Evolutionary conservation across 495 filamentous ascomycete genomes (phyloP).

Genomic region (Hypoxylon fuscum): DNA sequence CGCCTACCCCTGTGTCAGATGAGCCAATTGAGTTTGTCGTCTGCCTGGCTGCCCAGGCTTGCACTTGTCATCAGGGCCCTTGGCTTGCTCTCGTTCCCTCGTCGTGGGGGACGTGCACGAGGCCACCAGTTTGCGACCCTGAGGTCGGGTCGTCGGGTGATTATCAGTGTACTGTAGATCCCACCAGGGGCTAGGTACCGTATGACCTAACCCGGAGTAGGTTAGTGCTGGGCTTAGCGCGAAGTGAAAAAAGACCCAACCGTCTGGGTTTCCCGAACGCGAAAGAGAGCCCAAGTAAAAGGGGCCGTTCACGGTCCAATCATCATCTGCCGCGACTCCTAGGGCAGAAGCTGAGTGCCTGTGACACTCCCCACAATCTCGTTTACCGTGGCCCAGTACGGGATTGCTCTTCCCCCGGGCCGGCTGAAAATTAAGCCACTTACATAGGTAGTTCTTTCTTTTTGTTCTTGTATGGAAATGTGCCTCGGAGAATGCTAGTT

Average conservation of each 20-base stretch:
- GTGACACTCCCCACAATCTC: slow-evolving; percentile 40
- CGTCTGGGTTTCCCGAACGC: slow-evolving; percentile 34
- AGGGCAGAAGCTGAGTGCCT: slow-evolving; percentile 21
- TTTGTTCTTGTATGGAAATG: too few relatives aligned
- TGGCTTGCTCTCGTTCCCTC: too few relatives aligned
- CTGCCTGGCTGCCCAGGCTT: too few relatives aligned
- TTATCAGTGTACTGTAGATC: slow-evolving; percentile 29
- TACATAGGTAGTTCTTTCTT: slow-evolving; percentile 3
- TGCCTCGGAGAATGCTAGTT: too few relatives aligned
- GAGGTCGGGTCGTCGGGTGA: slow-evolving; percentile 34
- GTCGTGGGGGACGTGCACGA: slow-evolving; percentile 5
- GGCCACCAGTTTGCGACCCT: slow-evolving; percentile 14
- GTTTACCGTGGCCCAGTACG: slow-evolving; percentile 20
- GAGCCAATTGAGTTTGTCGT: too few relatives aligned
- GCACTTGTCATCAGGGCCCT: too few relatives aligned
- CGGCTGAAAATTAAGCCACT: slow-evolving; percentile 12
- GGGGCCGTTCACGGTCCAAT: slow-evolving; percentile 35
- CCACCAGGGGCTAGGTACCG: slow-evolving; percentile 27
- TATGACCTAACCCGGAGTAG: background rate
- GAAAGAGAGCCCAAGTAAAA: slow-evolving; percentile 3
- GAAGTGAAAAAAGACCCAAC: slow-evolving; percentile 29
- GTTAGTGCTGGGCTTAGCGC: slow-evolving; percentile 4
- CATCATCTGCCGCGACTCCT: slow-evolving; percentile 20
- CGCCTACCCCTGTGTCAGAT: slow-evolving; percentile 17
- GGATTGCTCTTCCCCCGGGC: background rate